Base-by-base conservation (phyloP, 2,329 filamentous ascomycete genomes). In the Colletotrichum theobromicola region DNA sequence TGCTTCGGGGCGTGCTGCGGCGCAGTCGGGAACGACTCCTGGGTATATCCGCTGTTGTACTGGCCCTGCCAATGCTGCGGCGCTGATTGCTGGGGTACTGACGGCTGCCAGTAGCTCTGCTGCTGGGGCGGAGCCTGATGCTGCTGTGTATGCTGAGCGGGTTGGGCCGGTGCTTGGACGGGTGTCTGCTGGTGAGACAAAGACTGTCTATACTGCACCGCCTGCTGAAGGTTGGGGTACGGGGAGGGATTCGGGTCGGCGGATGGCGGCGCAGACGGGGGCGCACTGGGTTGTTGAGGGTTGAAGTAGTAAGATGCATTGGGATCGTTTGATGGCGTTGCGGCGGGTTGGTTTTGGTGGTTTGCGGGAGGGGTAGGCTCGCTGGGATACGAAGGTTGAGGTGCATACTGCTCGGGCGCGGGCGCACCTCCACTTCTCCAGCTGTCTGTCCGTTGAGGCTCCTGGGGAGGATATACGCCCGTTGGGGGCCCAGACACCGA, bases 11-110 rank as follows among this genome's bases (percentile, higher is more conserved):
- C 88, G 81, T 93, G 90, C 74, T 92, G 90, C 18, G 92, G 92
- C 32, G 90, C 91, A 4, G 90, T 87, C 2, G 94, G 93, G 79
- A 95, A 94, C 4, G 89, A 85, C 28, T 93, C 90, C 79, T 91
- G 90, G 4, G 83, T 85, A 78, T 91, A 93, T 8, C 87, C 85
- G 83, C 81, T 76, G 77, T 65, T 81, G 80, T 72, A 82, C 65
- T 61, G 77, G 74, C 58, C 67, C 67, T 70, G 81, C 77, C 50
- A 75, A 61, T 82, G 79, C 46, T 67, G 77, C 15, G 77, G 74
- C 7, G 78, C 70, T 21, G 80, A 79, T 50, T 82, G 82, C 63
- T 77, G 72, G 35, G 81, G 81, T 65, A 79, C 77, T 32, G 82
- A 78, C 60, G 80, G 82, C 35, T 83, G 82, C 83, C 83, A 84